phyloP scores from a whole-genome alignment of 306 rosid genomes.

The Gastrolobium bilobum region DNA sequence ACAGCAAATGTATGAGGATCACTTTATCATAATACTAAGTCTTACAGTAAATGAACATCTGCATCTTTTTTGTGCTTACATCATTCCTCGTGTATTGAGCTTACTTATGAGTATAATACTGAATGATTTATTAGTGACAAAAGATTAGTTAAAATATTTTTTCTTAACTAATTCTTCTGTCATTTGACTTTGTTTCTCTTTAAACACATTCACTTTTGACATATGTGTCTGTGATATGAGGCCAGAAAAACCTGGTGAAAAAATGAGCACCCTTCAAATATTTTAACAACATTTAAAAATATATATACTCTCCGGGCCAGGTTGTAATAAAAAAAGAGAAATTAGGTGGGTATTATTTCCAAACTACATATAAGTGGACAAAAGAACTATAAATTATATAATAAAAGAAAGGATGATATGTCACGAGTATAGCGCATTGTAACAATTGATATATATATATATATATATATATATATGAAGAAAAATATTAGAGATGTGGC shows the following conservation, averaged over 20 bases:
- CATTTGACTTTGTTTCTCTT: conserved; percentile 60
- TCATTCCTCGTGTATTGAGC: not conserved
- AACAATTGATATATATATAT: not conserved
- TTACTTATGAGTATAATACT: not conserved
- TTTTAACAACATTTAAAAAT: conserved; percentile 37
- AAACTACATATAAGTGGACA: conserved; percentile 54
- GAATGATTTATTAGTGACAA: conserved; percentile 33
- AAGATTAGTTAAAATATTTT: conserved; percentile 21
- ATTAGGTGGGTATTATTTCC: conserved; percentile 49
- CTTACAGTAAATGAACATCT: not conserved
- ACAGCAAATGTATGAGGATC: too few species aligned
- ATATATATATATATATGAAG: not conserved
- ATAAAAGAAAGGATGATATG: conserved; percentile 30
- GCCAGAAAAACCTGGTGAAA: conserved; percentile 47
- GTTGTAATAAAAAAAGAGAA: conserved; percentile 48
- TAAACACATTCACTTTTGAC: conserved; percentile 50
- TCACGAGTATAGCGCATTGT: conserved; percentile 51
- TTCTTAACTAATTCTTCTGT: conserved; percentile 22
- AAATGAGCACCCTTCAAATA: conserved; percentile 49
- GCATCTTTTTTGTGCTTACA: not conserved
- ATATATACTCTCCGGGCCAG: not conserved
- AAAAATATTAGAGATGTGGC: conserved; percentile 35
- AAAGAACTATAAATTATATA: conserved; percentile 41
- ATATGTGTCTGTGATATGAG: conserved; percentile 33
- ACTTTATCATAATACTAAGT: too few species aligned